Percentiles rank a stretch among this genome's conserved stretches.
Evolutionary conservation across 352 stramenopile species (phyloP).

Genomic region (Lagenidium giganteum): DNA sequence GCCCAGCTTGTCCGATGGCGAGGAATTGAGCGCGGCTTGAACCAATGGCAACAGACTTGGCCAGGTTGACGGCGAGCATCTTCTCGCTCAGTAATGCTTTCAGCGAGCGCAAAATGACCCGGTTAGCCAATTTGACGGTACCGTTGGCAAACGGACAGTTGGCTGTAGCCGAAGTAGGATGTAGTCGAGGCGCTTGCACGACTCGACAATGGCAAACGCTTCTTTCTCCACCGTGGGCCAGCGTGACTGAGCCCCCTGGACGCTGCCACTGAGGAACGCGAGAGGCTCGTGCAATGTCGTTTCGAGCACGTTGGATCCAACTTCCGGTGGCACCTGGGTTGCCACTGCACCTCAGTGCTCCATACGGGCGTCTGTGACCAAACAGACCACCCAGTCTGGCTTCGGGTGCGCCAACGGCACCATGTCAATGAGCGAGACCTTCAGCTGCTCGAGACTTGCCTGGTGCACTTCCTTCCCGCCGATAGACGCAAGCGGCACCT

Average conservation of each 20-base stretch:
- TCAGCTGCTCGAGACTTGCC: no score
- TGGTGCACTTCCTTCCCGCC: no score
- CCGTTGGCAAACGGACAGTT: constrained; percentile 22
- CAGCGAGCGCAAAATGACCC: constrained; percentile 4
- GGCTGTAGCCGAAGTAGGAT: constrained; percentile 8
- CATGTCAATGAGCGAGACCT: no score
- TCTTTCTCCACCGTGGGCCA: no score
- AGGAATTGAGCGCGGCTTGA: constrained; percentile 2
- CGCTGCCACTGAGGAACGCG: constrained; percentile 11
- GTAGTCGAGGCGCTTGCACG: constrained; percentile 11
- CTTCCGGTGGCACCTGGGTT: constrained; percentile 10
- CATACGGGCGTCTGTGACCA: constrained; percentile 14
- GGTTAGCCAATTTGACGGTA: constrained; percentile 17
- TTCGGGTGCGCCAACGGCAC: constrained; percentile 13
- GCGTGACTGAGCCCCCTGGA: neutral
- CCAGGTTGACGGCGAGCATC: constrained; percentile 1
- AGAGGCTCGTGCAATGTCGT: constrained; percentile 13
- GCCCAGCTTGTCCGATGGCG: constrained; percentile 2
- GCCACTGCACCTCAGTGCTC: constrained; percentile 11
- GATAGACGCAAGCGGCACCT: constrained; percentile 3
- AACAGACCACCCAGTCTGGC: neutral
- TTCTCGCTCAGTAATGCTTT: constrained; percentile 5
- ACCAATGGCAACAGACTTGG: constrained; percentile 1
- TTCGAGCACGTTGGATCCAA: neutral
- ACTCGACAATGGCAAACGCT: constrained; percentile 6